Evolutionary conservation across 805 yeast species (phyloP), one percentile per base, ranked within the genome.

Genomic region (Kluyveromyces siamensis): DNA sequence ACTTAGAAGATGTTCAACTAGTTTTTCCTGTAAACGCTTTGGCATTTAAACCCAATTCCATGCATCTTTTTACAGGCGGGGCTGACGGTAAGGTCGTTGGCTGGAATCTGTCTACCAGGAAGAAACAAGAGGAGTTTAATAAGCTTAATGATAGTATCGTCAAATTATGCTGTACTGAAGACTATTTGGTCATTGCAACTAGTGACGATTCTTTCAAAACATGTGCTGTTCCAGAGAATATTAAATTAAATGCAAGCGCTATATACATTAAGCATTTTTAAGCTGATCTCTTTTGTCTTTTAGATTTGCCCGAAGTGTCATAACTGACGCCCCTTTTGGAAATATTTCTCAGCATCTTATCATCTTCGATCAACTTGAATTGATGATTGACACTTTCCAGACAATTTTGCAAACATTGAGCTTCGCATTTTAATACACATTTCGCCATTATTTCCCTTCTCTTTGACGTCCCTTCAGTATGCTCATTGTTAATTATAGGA

Each of bases 21-120:
- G 84, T 88, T 11, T 90, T 81, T 57, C 75, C 96, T 0, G 87
- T 91, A 27, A 87, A 88, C 62, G 70, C 87, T 11, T 74, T 91
- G 33, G 68, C 77, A 10, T 88, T 90, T 74, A 91, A 86, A 60
- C 91, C 93, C 1, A 70, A 72, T 17, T 78, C 77, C 60, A 86
- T 87, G 16, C 85, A 95, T 1, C 77, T 91, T 58, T 79, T 81
- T 50, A 90, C 97, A 1, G 95, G 95, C 2, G 97, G 98, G 1
- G 76, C 93, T 2, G 98, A 91, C 67, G 95, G 96, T 10, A 76
- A 86, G 41, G 84, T 89, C 58, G 81, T 87, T 56, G 75, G 84
- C 62, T 91, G 98, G 98, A 96, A 89, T 62, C 81, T 87, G 62
- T 84, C 80, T 50, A 79, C 90, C 27, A 78, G 81, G 60, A 88